Evolutionary conservation across 441 rosid genomes (phyloP), one percentile per base, ranked within the genome.

Genomic region (Jatropha multifida): DNA sequence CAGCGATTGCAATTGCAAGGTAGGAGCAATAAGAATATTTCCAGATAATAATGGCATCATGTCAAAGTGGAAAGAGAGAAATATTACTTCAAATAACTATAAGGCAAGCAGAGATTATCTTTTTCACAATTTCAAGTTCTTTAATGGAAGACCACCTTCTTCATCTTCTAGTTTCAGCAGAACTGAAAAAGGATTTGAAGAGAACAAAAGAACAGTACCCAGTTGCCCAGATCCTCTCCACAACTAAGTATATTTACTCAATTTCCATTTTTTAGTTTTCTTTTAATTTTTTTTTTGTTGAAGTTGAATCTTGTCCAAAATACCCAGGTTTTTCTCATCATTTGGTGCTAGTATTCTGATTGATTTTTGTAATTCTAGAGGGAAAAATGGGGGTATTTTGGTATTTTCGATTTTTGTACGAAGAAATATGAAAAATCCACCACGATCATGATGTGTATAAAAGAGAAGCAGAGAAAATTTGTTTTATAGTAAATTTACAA

Each of bases 151-250:
- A 12, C 69, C 79, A 6, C 9, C 61, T 0, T 69, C 81, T 67
- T 27, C 61, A n/a, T 69, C 81, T 67, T 27, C 76, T 60, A 70
- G 74, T 74, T 75, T 77, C 83, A 78, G 79, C 79, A 76, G 65
- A 79, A 77, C 76, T 42, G 76, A 61, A 27, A 77, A 83, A 68
- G 93, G 87, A 65, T 73, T 87, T 68, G 82, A 82, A 58, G 91
- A 87, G 13, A 82, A 68, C 86, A 89, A 94, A 77, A 82, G 98
- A 86, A 85, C 69, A 63, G 94, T 94, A n/a, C 96, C 97, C 83
- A 94, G 96, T 76, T 88, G 98, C 85, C 98, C 98, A 76, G 98
- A 94, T 88, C 97, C 97, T 82, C 91, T 94, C 80, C 98, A 94
- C 81, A 94, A 94, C 86, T 90, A 89, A 44, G 89, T 76, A 40